Percentiles rank a stretch among this genome's conserved stretches.
Evolutionary conservation across 352 stramenopile species (phyloP).

Genomic region (Blastocystis sp.): DNA sequence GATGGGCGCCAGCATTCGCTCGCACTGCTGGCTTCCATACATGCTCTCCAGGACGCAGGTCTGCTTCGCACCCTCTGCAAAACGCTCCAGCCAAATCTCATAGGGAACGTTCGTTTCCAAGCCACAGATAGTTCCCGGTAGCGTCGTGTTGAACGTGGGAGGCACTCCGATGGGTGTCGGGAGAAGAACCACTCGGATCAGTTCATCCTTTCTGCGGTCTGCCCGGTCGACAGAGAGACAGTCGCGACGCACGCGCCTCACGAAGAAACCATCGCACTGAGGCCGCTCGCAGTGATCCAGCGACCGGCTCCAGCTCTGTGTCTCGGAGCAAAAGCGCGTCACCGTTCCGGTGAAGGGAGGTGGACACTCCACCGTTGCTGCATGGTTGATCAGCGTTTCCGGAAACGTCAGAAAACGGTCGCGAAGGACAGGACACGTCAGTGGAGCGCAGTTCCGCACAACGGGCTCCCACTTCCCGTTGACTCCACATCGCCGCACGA

Average conservation of each 20-base stretch:
- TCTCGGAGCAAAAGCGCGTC: neutral
- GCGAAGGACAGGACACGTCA: neutral
- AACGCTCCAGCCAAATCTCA: neutral
- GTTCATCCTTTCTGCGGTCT: neutral
- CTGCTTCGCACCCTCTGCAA: neutral
- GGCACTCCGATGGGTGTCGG: neutral
- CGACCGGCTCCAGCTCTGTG: neutral
- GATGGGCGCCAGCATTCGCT: neutral
- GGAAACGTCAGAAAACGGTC: neutral
- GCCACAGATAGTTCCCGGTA: neutral
- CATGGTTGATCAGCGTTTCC: neutral
- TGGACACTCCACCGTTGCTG: neutral
- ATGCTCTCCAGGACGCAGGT: neutral
- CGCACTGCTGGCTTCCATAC: constrained; percentile 27
- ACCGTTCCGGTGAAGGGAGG: neutral
- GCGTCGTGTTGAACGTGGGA: neutral
- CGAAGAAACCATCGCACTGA: neutral
- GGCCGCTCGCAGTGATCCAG: neutral
- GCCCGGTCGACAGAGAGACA: neutral
- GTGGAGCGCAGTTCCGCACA: neutral
- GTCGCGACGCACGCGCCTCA: neutral
- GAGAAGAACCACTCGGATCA: neutral
- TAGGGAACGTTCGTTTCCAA: constrained; percentile 6
- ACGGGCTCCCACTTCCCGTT: neutral
- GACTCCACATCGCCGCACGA: neutral